Conservation (phyloP, 768 basidiomycete genomes). For the Lentinula detonsa region DNA sequence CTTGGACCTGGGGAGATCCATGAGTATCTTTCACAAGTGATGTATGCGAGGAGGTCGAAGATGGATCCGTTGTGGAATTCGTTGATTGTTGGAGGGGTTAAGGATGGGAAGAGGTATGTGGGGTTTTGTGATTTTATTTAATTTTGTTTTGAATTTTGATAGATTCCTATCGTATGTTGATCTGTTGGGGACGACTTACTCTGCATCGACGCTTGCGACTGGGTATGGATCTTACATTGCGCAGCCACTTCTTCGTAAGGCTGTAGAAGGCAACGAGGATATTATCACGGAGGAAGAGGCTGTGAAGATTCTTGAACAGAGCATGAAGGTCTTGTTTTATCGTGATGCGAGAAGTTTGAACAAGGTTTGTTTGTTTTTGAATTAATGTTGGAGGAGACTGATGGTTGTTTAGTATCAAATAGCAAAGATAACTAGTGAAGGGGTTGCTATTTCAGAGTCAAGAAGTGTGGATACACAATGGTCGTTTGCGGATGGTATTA, state of each 20-base stretch:
- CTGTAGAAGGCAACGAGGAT: slow-evolving; percentile 77
- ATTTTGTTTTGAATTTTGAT: not conserved
- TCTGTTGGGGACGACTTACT: slow-evolving; percentile 93
- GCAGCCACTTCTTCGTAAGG: slow-evolving; percentile 85
- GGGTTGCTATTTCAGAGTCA: slow-evolving; percentile 76
- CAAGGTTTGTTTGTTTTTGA: slow-evolving; percentile 54
- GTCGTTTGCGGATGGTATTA: slow-evolving; percentile 88
- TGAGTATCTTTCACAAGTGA: slow-evolving; percentile 83
- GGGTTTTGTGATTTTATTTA: slow-evolving; percentile 12
- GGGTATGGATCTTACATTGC: slow-evolving; percentile 94
- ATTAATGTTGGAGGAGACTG: not conserved
- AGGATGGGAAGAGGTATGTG: slow-evolving; percentile 68
- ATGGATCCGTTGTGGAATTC: slow-evolving; percentile 96
- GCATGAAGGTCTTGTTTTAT: slow-evolving; percentile 94
- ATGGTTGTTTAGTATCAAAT: slow-evolving; percentile 76
- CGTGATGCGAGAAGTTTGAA: slow-evolving; percentile 93
- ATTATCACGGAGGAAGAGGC: slow-evolving; percentile 76
- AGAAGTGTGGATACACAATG: slow-evolving; percentile 73
- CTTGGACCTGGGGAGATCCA: slow-evolving; percentile 89
- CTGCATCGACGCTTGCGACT: slow-evolving; percentile 88
- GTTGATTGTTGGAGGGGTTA: slow-evolving; percentile 85
- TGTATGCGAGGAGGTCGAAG: slow-evolving; percentile 86
- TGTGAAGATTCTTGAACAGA: slow-evolving; percentile 67
- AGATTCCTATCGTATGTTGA: slow-evolving; percentile 96
- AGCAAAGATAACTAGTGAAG: slow-evolving; percentile 75